These are phyloP conservation scores for Lantana camara DNA, from an alignment of 257 asterid species.

Conservation along the genomic window DNA sequence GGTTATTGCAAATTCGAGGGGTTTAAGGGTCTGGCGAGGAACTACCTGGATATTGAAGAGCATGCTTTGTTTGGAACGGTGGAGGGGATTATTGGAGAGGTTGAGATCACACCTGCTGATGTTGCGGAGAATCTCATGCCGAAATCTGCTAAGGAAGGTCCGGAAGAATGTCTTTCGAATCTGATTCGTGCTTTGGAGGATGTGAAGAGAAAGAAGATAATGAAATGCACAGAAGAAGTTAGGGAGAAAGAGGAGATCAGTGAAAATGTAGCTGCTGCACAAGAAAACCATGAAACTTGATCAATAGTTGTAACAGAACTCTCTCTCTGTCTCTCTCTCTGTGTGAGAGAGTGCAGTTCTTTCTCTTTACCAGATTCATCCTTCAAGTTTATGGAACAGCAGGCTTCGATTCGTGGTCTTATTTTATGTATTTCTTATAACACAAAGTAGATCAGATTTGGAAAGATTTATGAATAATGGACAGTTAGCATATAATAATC, in stretches of 20 bases:
- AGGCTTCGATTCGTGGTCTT: no score
- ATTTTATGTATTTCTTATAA: no score
- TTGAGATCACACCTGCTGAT: constrained; percentile 42
- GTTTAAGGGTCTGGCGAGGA: constrained; percentile 40
- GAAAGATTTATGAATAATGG: no score
- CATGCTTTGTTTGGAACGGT: constrained; percentile 29
- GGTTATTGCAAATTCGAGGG: constrained; percentile 41
- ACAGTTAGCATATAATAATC: no score
- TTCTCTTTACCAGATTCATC: no score
- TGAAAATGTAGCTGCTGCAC: constrained; percentile 19
- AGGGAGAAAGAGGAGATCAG: constrained; percentile 2
- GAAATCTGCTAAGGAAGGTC: constrained; percentile 35
- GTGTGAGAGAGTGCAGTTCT: no score
- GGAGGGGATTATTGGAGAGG: constrained; percentile 35
- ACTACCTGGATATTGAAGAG: constrained; percentile 39
- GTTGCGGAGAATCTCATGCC: constrained; percentile 44
- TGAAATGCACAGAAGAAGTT: constrained; percentile 5
- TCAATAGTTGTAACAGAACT: neutral
- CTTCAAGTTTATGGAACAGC: no score
- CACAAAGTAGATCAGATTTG: no score
- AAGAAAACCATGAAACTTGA: constrained; percentile 1
- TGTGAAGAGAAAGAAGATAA: constrained; percentile 20
- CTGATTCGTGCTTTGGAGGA: constrained; percentile 31
- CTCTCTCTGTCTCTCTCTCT: no score
- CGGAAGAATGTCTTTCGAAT: constrained; percentile 32